Evolutionary conservation across 768 basidiomycete genomes (phyloP).

Genomic region (Boletus rufocinnamomeus): DNA sequence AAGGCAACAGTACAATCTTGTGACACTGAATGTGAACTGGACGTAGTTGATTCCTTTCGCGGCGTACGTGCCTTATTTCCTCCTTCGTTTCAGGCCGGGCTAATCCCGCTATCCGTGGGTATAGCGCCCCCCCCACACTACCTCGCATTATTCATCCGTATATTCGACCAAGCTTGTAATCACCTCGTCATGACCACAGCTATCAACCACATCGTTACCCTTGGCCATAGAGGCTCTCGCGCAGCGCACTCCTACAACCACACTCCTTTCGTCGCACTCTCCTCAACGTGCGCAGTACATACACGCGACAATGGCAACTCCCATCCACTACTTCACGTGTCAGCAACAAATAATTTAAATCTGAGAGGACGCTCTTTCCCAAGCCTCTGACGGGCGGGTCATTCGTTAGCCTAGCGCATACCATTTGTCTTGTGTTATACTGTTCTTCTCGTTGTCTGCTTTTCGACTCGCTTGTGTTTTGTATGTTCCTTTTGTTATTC

Average conservation of each 20-base stretch:
- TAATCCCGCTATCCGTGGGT: background rate
- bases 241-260: background rate
- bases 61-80: constrained; percentile 9
- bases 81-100: background rate
- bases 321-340: constrained; percentile 1
- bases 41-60: background rate
- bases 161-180: background rate
- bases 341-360: constrained; percentile 22
- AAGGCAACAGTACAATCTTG: background rate
- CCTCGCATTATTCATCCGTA: constrained; percentile 12
- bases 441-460: constrained; percentile 2
- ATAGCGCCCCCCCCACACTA: background rate
- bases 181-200: background rate
- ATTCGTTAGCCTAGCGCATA: constrained; percentile 1
- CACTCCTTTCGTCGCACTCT: constrained; percentile 3
- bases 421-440: constrained; percentile 1
- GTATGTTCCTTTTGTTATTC: background rate
- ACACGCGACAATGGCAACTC: constrained; percentile 2
- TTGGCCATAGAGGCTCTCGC: background rate
- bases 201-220: background rate
- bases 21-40: constrained; percentile 7
- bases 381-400: background rate
- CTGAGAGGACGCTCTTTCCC: background rate
- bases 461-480: background rate
- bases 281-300: background rate